Evolutionary conservation across 805 yeast genomes (phyloP), one percentile per base, ranked within the genome.

Genomic region (Candida xyloterini): DNA sequence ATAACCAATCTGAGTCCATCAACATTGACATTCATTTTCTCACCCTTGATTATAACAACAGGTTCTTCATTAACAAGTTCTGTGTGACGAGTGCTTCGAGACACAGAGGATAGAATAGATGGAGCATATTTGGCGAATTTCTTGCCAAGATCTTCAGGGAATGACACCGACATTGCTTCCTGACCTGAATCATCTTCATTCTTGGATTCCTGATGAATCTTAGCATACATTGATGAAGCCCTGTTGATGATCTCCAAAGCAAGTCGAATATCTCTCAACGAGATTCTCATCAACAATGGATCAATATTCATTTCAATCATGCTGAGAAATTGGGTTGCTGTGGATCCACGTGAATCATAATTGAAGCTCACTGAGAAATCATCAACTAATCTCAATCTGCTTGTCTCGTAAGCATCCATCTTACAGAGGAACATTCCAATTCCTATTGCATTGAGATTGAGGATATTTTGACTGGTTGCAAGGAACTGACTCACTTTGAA

Each of bases 371-470:
- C 65, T 1, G 95, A 84, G 60, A 91, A 93, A 52, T 93, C 96
- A 60, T 93, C 97, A 43, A 93, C 70, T 21, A 93, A 74, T 39
- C 96, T 68, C 35, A 89, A 67, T 38, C 81, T 70, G 39, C 72
- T 72, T 9, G 73, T 72, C n/a, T 81, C 81, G 36, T 70, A 72
- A 4, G 74, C 57, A 48, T 81, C 74, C 95, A 93, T 89, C 16
- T 69, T 72, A 33, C 89, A 78, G 43, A 93, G 65, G 54, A 85
- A 93, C 82, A 93, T 78, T 2, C 98, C 97, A 37, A 89, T 77
- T 43, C 84, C 86, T 47, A 81, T 75, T 0, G 86, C 81, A 20
- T 85, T 78, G 5, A 89, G 56, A 0, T 91, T 74, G 0, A 74
- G 62, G 3, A 82, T 76, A 41, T 79, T 76, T 53, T 84, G 89